phyloP scores from a whole-genome alignment of 192 early-diverging fungal genomes.

The Haplosporangium gracile region DNA sequence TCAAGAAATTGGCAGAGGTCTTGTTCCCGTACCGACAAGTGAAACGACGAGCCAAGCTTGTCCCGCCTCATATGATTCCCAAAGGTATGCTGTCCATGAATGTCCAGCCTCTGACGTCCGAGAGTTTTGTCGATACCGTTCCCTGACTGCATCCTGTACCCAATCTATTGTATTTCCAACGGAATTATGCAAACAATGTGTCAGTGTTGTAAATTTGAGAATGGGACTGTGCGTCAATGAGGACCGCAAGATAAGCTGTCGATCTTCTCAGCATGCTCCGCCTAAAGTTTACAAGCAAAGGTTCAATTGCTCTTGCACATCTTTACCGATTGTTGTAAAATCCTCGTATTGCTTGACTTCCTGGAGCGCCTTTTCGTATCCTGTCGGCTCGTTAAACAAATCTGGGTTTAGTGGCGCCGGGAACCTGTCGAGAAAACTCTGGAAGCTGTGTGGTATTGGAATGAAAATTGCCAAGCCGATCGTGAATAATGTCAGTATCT shows the following conservation, averaged over 20 bases:
- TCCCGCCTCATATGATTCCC: slow-evolving; percentile 74
- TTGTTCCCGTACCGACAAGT: slow-evolving; percentile 71
- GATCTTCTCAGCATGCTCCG: background rate
- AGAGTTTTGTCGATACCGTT: slow-evolving; percentile 66
- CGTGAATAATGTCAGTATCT: background rate
- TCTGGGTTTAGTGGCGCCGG: slow-evolving; percentile 49
- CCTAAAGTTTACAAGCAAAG: background rate
- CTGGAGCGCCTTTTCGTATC: slow-evolving; percentile 63
- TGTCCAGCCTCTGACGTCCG: slow-evolving; percentile 52
- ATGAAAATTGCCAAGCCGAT: background rate
- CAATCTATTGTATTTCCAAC: slow-evolving; percentile 62
- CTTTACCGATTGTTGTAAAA: slow-evolving; percentile 75
- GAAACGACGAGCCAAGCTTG: slow-evolving; percentile 91
- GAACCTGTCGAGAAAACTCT: slow-evolving; percentile 53
- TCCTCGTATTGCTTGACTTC: slow-evolving; percentile 73
- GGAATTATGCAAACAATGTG: background rate
- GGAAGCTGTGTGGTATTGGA: slow-evolving; percentile 16
- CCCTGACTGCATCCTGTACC: slow-evolving; percentile 74
- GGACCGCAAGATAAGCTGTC: background rate
- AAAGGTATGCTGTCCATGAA: slow-evolving; percentile 65
- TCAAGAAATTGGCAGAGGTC: background rate
- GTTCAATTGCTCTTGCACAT: background rate
- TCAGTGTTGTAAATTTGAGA: background rate
- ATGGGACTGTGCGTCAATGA: background rate
- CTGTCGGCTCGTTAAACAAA: slow-evolving; percentile 54